Percentiles rank a stretch among this genome's conserved stretches.
Conservation (phyloP, 257 asterid genomes). For the Solanum stenotomum region DNA sequence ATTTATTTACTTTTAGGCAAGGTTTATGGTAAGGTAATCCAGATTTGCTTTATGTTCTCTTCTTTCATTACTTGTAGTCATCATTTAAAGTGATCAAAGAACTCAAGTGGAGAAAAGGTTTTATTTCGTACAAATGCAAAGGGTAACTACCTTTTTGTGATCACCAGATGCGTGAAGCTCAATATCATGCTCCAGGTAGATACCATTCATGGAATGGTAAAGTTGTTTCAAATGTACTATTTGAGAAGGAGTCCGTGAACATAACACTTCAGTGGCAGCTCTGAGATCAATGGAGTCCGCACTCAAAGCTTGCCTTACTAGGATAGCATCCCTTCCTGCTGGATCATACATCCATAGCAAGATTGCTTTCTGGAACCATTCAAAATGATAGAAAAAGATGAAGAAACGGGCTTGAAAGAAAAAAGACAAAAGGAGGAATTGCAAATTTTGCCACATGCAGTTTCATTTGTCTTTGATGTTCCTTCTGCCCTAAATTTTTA, state of each 20-base stretch:
- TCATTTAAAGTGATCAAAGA: background rate
- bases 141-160: conserved; percentile 54
- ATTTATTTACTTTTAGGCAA: background rate
- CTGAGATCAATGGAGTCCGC: conserved; percentile 33
- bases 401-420: background rate
- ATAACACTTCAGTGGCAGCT: conserved; percentile 85
- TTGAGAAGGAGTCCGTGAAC: conserved; percentile 86
- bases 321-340: conserved; percentile 67
- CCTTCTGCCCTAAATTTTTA: background rate
- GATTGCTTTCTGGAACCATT: conserved; percentile 56
- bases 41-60: background rate
- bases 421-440: background rate
- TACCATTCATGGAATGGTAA: conserved; percentile 47
- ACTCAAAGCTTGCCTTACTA: conserved; percentile 49
- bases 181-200: conserved; percentile 76
- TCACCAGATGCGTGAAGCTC: conserved; percentile 57
- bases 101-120: background rate
- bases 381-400: background rate
- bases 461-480: background rate
- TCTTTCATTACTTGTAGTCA: background rate
- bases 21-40: background rate
- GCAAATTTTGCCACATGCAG: background rate
- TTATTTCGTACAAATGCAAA: background rate
- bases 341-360: conserved; percentile 92
- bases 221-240: conserved; percentile 64